phyloP scores from a whole-genome alignment of 805 yeast genomes.

The Nakazawaea pomicola region DNA sequence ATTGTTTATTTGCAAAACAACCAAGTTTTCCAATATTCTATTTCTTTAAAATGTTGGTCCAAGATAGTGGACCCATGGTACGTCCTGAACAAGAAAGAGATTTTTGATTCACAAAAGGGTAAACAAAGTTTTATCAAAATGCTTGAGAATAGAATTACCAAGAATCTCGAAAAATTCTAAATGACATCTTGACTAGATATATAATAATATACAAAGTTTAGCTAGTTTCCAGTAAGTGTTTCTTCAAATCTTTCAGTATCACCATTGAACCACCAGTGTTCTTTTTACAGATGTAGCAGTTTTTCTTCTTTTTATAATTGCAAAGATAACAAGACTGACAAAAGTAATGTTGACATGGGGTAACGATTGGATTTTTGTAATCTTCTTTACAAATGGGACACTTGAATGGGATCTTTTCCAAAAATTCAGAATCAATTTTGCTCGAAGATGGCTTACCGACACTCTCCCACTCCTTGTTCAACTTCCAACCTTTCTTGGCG shows the following conservation, averaged over 20 bases:
- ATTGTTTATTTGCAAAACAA: slow-evolving; percentile 32
- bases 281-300: slow-evolving; percentile 53
- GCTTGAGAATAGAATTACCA: slow-evolving; percentile 17
- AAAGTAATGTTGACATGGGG: slow-evolving; percentile 59
- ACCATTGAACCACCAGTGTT: slow-evolving; percentile 48
- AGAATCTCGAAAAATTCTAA: too few species aligned
- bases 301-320: slow-evolving; percentile 35
- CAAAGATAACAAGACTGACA: slow-evolving; percentile 57
- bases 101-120: background rate
- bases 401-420: slow-evolving; percentile 44
- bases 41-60: slow-evolving; percentile 40
- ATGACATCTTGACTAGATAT: too few species aligned
- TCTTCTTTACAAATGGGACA: slow-evolving; percentile 57
- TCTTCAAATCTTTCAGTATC: slow-evolving; percentile 40
- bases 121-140: slow-evolving; percentile 11
- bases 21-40: slow-evolving; percentile 39
- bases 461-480: slow-evolving; percentile 66
- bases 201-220: slow-evolving; percentile 3
- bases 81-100: slow-evolving; percentile 5
- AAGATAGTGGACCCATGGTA: slow-evolving; percentile 37
- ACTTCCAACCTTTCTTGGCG: slow-evolving; percentile 63
- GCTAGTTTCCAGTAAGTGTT: slow-evolving; percentile 15
- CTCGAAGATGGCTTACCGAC: slow-evolving; percentile 21
- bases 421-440: slow-evolving; percentile 11
- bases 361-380: slow-evolving; percentile 51